Conservation (phyloP, 306 rosid species). For the Prunus kanzakura region DNA sequence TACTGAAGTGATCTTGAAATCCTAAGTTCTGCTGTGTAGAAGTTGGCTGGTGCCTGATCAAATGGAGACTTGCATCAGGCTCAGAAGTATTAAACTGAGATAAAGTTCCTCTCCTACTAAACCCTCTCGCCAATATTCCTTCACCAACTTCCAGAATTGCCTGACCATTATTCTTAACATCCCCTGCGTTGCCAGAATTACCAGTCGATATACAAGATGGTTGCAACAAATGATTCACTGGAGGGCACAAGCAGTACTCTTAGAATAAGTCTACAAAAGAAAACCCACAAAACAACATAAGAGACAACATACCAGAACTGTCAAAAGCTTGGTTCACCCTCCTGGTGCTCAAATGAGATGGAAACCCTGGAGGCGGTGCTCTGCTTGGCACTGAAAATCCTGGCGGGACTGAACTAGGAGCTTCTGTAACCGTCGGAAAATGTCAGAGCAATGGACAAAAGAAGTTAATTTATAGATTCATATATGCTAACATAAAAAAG, state of each 20-base stretch:
- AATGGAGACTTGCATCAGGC: constrained; percentile 8
- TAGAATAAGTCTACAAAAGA: background rate
- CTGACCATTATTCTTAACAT: background rate
- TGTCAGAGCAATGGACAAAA: background rate
- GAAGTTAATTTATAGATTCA: background rate
- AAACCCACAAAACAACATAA: background rate
- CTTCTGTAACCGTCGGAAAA: background rate
- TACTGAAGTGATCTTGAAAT: constrained; percentile 9
- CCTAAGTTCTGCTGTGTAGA: background rate
- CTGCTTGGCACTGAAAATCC: constrained; percentile 14
- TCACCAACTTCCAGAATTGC: background rate
- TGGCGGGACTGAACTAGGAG: constrained; percentile 2
- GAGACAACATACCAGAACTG: background rate
- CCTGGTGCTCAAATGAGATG: constrained; percentile 11
- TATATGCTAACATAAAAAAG: background rate
- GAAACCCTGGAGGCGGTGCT: constrained; percentile 18
- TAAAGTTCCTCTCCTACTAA: background rate
- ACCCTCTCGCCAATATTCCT: background rate
- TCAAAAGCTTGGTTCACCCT: background rate
- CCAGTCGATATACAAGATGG: background rate
- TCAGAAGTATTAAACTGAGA: constrained; percentile 8
- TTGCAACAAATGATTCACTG: constrained; percentile 5
- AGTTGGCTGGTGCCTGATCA: constrained; percentile 9
- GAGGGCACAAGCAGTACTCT: background rate
- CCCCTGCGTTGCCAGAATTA: background rate